Evolutionary conservation across 257 asterid genomes (phyloP).

Genomic region (Linaria vulgaris): DNA sequence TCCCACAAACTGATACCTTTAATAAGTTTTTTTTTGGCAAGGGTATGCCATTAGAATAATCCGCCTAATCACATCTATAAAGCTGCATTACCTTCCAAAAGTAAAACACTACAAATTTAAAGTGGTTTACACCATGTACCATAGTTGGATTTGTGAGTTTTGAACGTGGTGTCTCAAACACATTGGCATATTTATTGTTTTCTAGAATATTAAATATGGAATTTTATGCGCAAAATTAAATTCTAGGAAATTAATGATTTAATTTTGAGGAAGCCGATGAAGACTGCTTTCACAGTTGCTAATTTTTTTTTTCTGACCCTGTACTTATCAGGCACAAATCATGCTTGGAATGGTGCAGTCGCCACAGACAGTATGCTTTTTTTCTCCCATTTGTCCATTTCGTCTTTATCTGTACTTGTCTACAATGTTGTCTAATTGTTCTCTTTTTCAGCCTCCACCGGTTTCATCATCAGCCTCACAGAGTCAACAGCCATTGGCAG

Average conservation of each 20-base stretch:
- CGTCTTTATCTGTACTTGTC: too few species aligned
- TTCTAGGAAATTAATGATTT: not conserved
- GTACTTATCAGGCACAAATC: conserved; percentile 71
- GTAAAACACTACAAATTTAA: not conserved
- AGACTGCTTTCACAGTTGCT: conserved; percentile 10
- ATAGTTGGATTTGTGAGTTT: not conserved
- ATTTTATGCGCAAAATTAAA: not conserved
- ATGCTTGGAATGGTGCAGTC: conserved; percentile 98
- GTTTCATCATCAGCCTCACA: conserved; percentile 49
- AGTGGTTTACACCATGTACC: conserved; percentile 8
- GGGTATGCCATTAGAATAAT: too few species aligned
- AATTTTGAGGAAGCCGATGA: not conserved
- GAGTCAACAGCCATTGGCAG: conserved; percentile 53
- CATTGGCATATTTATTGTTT: not conserved
- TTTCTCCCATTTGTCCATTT: conserved; percentile 13
- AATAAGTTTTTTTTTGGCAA: not conserved
- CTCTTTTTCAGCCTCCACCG: conserved; percentile 43
- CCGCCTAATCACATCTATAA: too few species aligned
- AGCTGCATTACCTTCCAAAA: not conserved
- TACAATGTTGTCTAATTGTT: conserved; percentile 25
- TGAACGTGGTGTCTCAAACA: conserved; percentile 6
- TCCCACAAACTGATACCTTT: conserved; percentile 7
- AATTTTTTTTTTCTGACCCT: conserved; percentile 21
- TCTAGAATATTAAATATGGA: not conserved
- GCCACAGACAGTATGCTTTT: conserved; percentile 63